These are phyloP conservation scores for Gossypium gossypioides DNA, from an alignment of 441 rosid species.

Conservation along the genomic window DNA sequence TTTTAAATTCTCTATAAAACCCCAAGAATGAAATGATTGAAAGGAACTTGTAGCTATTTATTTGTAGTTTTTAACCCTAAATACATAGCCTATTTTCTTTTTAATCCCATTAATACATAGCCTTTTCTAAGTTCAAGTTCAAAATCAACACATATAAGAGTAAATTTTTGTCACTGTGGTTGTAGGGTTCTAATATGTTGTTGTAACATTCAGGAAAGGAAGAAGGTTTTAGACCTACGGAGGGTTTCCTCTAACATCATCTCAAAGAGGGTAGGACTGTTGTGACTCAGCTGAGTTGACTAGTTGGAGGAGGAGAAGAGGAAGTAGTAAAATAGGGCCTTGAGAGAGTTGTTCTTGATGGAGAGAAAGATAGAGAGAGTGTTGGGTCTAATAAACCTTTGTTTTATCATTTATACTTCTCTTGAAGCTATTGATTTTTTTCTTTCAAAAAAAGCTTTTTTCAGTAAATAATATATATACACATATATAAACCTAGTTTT, in stretches of 20 bases:
- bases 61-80: too few relatives aligned
- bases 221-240: constrained; percentile 28
- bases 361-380: constrained; percentile 49
- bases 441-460: background rate
- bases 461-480: background rate
- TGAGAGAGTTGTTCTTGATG: constrained; percentile 31
- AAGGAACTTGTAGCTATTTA: too few relatives aligned
- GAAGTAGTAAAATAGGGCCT: constrained; percentile 21
- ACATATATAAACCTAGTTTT: background rate
- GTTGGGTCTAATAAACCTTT: constrained; percentile 60
- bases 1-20: too few relatives aligned
- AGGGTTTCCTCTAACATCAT: constrained; percentile 76
- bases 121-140: too few relatives aligned
- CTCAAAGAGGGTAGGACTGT: constrained; percentile 61
- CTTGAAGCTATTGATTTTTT: constrained; percentile 46
- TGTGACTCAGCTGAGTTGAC: constrained; percentile 21
- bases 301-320: constrained; percentile 24
- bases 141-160: too few relatives aligned
- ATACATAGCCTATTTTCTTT: too few relatives aligned
- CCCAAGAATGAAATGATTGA: too few relatives aligned
- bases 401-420: constrained; percentile 83
- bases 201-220: too few relatives aligned
- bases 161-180: too few relatives aligned
- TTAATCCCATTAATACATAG: too few relatives aligned
- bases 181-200: too few relatives aligned